Conservation (phyloP, 371 early-diverging fungal species). For the Mortierella sp. region DNA sequence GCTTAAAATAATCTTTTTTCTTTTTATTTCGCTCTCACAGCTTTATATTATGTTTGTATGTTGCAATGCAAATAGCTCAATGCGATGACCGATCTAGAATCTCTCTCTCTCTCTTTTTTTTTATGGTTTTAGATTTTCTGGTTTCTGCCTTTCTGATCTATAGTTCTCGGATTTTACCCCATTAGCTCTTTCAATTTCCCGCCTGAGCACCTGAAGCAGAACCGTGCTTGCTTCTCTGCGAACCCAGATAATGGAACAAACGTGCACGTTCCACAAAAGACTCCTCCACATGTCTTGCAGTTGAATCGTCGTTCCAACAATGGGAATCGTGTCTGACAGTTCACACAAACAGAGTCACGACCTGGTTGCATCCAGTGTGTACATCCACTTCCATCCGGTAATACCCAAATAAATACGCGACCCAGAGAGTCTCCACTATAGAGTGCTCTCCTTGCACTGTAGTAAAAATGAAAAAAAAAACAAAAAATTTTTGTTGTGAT, state of each 20-base stretch:
- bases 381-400: slow-evolving; percentile 79
- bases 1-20: too few species aligned
- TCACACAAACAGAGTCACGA: slow-evolving; percentile 68
- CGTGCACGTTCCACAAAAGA: slow-evolving; percentile 60
- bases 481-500: background rate
- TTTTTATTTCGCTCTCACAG: too few species aligned
- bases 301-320: slow-evolving; percentile 55
- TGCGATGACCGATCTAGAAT: background rate
- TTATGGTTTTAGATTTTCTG: too few species aligned
- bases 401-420: slow-evolving; percentile 70
- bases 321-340: slow-evolving; percentile 59
- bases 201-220: slow-evolving; percentile 52
- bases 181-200: slow-evolving; percentile 55
- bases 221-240: slow-evolving; percentile 55
- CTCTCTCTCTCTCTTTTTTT: too few species aligned
- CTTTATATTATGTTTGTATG: too few species aligned
- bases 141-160: too few species aligned
- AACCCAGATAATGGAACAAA: slow-evolving; percentile 50
- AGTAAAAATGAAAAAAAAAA: background rate
- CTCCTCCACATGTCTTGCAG: slow-evolving; percentile 60
- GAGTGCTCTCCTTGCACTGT: slow-evolving; percentile 64
- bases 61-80: too few species aligned
- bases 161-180: slow-evolving; percentile 19
- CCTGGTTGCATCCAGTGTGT: slow-evolving; percentile 75
- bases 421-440: slow-evolving; percentile 75